Evolutionary conservation across 148 eudicot species (phyloP), one percentile per base, ranked within the genome.

Genomic region (Chenopodium suecicum): DNA sequence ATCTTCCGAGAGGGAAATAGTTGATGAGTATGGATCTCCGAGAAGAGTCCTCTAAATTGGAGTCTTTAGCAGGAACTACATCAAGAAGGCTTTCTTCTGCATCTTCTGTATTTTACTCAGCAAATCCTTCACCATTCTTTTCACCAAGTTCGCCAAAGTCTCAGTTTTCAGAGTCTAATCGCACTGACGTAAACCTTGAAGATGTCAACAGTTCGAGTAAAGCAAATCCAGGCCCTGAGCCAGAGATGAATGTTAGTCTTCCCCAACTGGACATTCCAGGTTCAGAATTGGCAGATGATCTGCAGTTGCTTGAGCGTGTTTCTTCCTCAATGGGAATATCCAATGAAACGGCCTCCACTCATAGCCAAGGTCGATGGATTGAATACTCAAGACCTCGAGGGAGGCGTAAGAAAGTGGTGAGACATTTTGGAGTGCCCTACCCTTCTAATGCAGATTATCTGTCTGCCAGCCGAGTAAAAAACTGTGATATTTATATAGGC

Each of bases 81-180:
- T 88, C 90, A 46, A 94, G 92, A 85, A 92, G 91, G 75, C 79
- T 92, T 20, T 97, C 99, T 17, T 94, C 99, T 77, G 97, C 98
- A 20, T 94, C 98, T n/a, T 97, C 97, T 20, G 89, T 88, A 77
- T 97, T 97, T 84, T 91, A 88, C 80, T 97, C 99, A 9, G 99
- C 99, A 74, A 91, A 90, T 82, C 97, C 95, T 32, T 97, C 99
- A 2, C 99, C 99, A 14, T 94, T 96, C 83, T 92, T 92, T 82
- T 90, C 98, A 62, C 98, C 98, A 68, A 90, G 87, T 82, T 91
- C 95, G 0, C 86, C 96, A 34, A 85, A 86, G 48, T 86, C 89
- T 85, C 94, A 85, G 44, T 81, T 84, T 78, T 81, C 90, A 1
- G 90, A 88, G 86, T 83, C 88, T 63, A 84, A 79, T 54, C 85